A percentile compares a stretch with the other conserved stretches of the same genome.
These are phyloP conservation scores for Globisporangium irregulare DNA, from an alignment of 352 stramenopile genomes.

Conservation along the genomic window DNA sequence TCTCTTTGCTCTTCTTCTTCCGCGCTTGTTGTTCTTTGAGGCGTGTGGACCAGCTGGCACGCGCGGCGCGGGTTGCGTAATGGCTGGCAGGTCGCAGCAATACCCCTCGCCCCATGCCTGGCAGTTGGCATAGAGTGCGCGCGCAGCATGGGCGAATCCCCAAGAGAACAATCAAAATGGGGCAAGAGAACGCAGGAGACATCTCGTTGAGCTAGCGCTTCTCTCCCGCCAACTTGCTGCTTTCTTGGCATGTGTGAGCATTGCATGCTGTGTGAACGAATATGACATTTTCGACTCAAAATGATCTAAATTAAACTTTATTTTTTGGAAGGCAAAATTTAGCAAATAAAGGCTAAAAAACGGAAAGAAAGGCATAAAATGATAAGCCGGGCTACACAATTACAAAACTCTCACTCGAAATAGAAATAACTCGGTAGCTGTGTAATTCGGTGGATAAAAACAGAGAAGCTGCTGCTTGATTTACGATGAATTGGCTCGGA, in stretches of 20 bases:
- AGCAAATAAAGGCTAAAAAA: no score
- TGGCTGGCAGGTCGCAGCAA: neutral
- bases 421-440: no score
- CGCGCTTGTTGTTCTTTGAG: constrained; percentile 4
- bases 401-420: no score
- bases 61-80: constrained; percentile 1
- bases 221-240: neutral
- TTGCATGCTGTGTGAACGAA: neutral
- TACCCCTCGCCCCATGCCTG: neutral
- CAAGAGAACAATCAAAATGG: neutral
- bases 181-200: neutral
- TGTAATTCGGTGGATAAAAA: no score
- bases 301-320: neutral
- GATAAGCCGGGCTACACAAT: neutral
- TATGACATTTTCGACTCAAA: neutral
- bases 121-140: neutral
- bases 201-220: constrained; percentile 2
- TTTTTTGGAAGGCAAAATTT: neutral
- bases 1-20: neutral
- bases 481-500: neutral
- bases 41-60: neutral
- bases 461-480: no score
- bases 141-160: neutral
- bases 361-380: no score
- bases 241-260: neutral